Evolutionary conservation across 2,329 filamentous ascomycete genomes (phyloP).

Genomic region (Pseudopithomyces maydicus): DNA sequence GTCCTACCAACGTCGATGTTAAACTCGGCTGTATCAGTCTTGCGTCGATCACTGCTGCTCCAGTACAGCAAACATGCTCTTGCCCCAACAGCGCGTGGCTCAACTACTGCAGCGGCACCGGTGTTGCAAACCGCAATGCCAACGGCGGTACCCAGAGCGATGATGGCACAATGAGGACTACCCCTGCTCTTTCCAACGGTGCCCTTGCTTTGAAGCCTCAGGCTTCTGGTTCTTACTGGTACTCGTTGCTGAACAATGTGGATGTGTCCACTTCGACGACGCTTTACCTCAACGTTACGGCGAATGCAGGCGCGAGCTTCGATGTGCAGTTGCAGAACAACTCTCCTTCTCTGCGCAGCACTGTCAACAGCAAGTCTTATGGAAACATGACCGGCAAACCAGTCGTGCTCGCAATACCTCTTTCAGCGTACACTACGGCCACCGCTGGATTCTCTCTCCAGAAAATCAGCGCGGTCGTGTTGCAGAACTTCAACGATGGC

Average conservation of each 20-base stretch:
- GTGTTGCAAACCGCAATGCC: slow-evolving; percentile 6
- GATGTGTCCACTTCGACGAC: slow-evolving; percentile 5
- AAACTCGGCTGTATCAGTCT: slow-evolving; percentile 12
- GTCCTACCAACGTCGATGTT: slow-evolving; percentile 3
- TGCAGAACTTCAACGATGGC: slow-evolving; percentile 7
- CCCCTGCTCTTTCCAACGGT: slow-evolving; percentile 6
- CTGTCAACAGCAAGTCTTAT: slow-evolving; percentile 4
- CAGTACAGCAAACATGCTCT: slow-evolving; percentile 3
- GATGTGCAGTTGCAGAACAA: slow-evolving; percentile 14
- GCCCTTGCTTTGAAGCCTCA: slow-evolving; percentile 8
- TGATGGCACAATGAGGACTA: slow-evolving; percentile 10
- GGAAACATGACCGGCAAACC: slow-evolving; percentile 10
- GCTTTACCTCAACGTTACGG: slow-evolving; percentile 12
- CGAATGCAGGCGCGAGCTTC: slow-evolving; percentile 10
- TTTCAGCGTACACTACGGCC: slow-evolving; percentile 4
- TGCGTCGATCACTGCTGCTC: neutral
- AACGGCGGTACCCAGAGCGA: slow-evolving; percentile 11
- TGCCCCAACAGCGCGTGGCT: slow-evolving; percentile 12
- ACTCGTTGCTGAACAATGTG: slow-evolving; percentile 9
- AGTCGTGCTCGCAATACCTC: slow-evolving; percentile 8
- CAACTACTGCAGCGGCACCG: slow-evolving; percentile 13
- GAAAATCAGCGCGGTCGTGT: slow-evolving; percentile 6
- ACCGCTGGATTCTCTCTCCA: neutral
- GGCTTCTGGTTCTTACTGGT: slow-evolving; percentile 11
- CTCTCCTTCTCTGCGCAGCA: neutral